Evolutionary conservation across 2,329 filamentous ascomycete genomes (phyloP).

Genomic region (Penicillium sp.): DNA sequence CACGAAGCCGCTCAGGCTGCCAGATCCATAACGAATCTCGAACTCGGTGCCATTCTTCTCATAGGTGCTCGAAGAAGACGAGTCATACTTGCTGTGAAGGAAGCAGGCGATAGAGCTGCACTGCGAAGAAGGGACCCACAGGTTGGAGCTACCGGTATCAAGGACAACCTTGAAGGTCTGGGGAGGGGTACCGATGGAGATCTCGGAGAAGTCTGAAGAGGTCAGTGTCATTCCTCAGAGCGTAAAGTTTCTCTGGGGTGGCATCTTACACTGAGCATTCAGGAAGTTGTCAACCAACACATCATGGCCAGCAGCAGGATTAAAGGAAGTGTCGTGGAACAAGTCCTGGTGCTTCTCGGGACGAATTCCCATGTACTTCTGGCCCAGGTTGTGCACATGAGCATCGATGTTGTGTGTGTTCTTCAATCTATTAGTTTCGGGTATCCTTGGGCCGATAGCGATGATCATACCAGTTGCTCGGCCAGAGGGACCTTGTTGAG

Average conservation of each 20-base stretch:
- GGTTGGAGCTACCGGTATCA: slow-evolving; percentile 96
- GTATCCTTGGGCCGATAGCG: background rate
- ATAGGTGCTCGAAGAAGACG: slow-evolving; percentile 76
- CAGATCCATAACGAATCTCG: slow-evolving; percentile 90
- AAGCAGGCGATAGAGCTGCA: slow-evolving; percentile 97
- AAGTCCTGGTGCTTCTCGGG: slow-evolving; percentile 63
- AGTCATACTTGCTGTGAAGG: slow-evolving; percentile 94
- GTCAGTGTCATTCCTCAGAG: slow-evolving; percentile 6
- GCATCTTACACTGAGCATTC: slow-evolving; percentile 85
- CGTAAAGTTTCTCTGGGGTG: background rate
- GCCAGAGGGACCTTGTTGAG: slow-evolving; percentile 89
- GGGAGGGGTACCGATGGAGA: slow-evolving; percentile 79
- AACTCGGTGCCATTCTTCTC: slow-evolving; percentile 89
- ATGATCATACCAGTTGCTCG: slow-evolving; percentile 72
- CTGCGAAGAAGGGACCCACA: slow-evolving; percentile 87
- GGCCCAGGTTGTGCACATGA: slow-evolving; percentile 72
- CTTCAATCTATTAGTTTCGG: slow-evolving; percentile 38
- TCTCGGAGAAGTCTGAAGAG: slow-evolving; percentile 85
- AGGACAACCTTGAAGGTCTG: slow-evolving; percentile 98
- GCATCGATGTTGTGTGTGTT: slow-evolving; percentile 67
- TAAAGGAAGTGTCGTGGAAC: slow-evolving; percentile 65
- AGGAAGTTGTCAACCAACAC: slow-evolving; percentile 94
- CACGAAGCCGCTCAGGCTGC: slow-evolving; percentile 84
- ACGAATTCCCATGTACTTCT: slow-evolving; percentile 90
- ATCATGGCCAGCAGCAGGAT: slow-evolving; percentile 60